These are phyloP conservation scores for Suhomyces faveliae DNA, from an alignment of 805 yeast species.

Conservation along the genomic window DNA sequence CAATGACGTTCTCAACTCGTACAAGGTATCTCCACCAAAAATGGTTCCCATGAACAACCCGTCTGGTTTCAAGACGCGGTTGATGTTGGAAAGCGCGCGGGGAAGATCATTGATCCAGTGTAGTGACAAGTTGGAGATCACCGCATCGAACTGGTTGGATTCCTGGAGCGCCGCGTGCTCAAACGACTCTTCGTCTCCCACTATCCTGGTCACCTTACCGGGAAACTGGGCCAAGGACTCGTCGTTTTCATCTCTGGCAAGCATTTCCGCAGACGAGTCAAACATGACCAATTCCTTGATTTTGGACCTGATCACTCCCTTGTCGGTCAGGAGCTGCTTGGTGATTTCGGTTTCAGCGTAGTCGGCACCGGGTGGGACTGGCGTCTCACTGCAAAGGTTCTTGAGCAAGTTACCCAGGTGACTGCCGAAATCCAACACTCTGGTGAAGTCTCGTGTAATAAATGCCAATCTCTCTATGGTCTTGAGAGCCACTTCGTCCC, in stretches of 20 bases:
- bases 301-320: constrained; percentile 49
- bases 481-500: constrained; percentile 70
- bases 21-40: constrained; percentile 84
- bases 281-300: constrained; percentile 60
- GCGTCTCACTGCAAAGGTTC: constrained; percentile 30
- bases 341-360: constrained; percentile 37
- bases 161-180: constrained; percentile 38
- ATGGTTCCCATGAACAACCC: constrained; percentile 79
- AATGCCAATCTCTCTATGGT: constrained; percentile 76
- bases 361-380: constrained; percentile 24
- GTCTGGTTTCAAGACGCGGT: constrained; percentile 66
- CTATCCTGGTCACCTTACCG: constrained; percentile 48
- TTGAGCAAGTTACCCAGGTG: constrained; percentile 64
- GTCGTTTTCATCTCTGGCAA: constrained; percentile 49
- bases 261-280: constrained; percentile 56
- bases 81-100: constrained; percentile 52
- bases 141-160: constrained; percentile 58
- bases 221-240: constrained; percentile 41
- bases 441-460: constrained; percentile 60
- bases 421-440: constrained; percentile 69
- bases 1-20: constrained; percentile 73
- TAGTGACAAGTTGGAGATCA: constrained; percentile 66
- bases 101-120: constrained; percentile 93
- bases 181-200: constrained; percentile 68
- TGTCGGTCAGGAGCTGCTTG: constrained; percentile 50